These are phyloP conservation scores for Stephanodiscus minutulus DNA, from an alignment of 108 stramenopile species.

Conservation along the genomic window DNA sequence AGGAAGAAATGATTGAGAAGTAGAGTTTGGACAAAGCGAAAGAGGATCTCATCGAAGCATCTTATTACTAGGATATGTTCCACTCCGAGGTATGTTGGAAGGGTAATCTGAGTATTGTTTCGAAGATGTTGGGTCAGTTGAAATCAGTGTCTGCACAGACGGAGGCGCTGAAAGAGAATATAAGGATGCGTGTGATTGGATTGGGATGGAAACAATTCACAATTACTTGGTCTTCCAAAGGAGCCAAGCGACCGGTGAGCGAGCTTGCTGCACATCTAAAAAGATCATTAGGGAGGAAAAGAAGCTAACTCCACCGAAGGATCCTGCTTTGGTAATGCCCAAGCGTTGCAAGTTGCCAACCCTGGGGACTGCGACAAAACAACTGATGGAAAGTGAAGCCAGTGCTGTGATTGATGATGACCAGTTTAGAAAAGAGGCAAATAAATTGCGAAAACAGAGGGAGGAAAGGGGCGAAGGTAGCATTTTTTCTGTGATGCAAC, in stretches of 20 bases:
- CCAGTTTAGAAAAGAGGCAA: neutral
- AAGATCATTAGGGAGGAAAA: conserved; percentile 3
- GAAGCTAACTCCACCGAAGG: neutral
- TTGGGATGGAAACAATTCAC: conserved; percentile 12
- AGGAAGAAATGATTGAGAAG: conserved; percentile 17
- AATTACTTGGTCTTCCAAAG: neutral
- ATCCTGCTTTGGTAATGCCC: neutral
- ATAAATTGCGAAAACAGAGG: neutral
- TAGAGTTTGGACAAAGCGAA: neutral
- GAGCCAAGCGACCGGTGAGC: neutral
- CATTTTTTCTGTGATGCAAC: neutral
- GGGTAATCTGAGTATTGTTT: conserved; percentile 10
- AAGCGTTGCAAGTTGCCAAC: neutral
- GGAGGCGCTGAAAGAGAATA: conserved; percentile 14
- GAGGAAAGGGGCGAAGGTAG: neutral
- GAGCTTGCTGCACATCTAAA: neutral
- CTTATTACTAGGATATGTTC: conserved; percentile 4
- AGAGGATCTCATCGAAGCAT: conserved; percentile 4
- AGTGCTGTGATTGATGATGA: neutral
- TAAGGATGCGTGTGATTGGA: conserved; percentile 10
- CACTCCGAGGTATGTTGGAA: conserved; percentile 18
- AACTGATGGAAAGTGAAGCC: neutral
- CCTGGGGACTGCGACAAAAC: neutral
- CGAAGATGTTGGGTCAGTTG: conserved; percentile 1
- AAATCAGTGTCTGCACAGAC: conserved; percentile 13